Conservation (phyloP, 1,139 yeast species). For the Sugiyamaella sp. region DNA sequence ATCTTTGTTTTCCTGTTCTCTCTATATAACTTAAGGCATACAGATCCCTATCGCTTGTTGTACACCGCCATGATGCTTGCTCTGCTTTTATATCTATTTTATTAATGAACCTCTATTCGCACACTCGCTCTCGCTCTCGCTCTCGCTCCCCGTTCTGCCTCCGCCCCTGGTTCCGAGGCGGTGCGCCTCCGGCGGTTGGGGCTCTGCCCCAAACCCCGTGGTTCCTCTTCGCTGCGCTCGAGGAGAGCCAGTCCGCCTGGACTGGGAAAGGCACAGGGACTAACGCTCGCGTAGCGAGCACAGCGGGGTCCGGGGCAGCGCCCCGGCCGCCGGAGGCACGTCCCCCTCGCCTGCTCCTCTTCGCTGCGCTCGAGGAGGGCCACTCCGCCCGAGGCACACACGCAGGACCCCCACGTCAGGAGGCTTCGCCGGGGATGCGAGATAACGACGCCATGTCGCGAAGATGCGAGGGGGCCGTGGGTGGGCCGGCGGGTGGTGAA, state of each 20-base stretch:
- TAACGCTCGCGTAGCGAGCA: too few species aligned
- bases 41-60: not conserved
- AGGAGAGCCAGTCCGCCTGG: too few species aligned
- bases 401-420: not conserved
- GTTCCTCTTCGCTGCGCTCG: slow-evolving; percentile 1
- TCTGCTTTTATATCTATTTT: not conserved
- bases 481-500: slow-evolving; percentile 2
- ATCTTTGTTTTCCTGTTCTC: not conserved
- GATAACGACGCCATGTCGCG: not conserved
- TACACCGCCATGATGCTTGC: not conserved
- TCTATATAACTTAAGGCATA: not conserved
- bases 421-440: not conserved
- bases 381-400: too few species aligned
- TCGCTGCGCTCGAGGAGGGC: too few species aligned
- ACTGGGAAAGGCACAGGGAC: too few species aligned
- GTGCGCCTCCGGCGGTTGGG: slow-evolving; percentile 3
- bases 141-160: too few species aligned
- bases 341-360: too few species aligned
- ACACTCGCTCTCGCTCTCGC: not conserved
- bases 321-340: too few species aligned
- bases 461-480: not conserved
- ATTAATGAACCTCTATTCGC: not conserved
- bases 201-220: not conserved
- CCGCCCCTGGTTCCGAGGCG: too few species aligned
- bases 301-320: too few species aligned